phyloP scores from a whole-genome alignment of 2,329 filamentous ascomycete species.

The Neodidymelliopsis sp. region DNA sequence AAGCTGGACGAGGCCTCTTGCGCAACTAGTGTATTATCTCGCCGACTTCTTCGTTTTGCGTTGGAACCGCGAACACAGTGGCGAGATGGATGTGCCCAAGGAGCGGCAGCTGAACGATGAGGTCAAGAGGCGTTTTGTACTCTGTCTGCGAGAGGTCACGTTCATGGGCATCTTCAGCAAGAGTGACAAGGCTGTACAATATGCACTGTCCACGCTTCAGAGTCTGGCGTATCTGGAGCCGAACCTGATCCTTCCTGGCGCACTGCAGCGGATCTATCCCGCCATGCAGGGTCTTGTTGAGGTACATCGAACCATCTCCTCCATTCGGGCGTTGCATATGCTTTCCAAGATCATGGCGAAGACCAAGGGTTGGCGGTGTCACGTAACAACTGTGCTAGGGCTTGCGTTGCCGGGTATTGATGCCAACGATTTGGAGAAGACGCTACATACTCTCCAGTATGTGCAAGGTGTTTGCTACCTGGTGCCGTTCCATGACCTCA shows the following conservation, averaged over 20 bases:
- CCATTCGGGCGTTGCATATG: conserved; percentile 89
- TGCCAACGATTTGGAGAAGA: conserved; percentile 97
- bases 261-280: conserved; percentile 94
- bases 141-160: conserved; percentile 87
- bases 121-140: conserved; percentile 88
- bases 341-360: conserved; percentile 89
- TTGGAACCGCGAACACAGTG: conserved; percentile 94
- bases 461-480: conserved; percentile 96
- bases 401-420: conserved; percentile 94
- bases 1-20: conserved; percentile 85
- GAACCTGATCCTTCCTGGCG: conserved; percentile 88
- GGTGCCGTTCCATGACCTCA: conserved; percentile 87
- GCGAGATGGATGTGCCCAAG: conserved; percentile 84
- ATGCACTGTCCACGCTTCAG: conserved; percentile 89
- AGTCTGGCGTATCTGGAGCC: conserved; percentile 91
- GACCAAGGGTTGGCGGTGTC: conserved; percentile 95
- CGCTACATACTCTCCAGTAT: conserved; percentile 90
- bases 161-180: conserved; percentile 99
- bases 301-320: conserved; percentile 94
- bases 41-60: conserved; percentile 96
- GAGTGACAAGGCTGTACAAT: conserved; percentile 88
- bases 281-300: conserved; percentile 96
- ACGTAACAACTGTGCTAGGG: conserved; percentile 92
- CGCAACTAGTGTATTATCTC: conserved; percentile 90
- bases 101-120: conserved; percentile 80